Base-by-base conservation (phyloP, 139 green algal genomes). In the Volvox reticuliferus region DNA sequence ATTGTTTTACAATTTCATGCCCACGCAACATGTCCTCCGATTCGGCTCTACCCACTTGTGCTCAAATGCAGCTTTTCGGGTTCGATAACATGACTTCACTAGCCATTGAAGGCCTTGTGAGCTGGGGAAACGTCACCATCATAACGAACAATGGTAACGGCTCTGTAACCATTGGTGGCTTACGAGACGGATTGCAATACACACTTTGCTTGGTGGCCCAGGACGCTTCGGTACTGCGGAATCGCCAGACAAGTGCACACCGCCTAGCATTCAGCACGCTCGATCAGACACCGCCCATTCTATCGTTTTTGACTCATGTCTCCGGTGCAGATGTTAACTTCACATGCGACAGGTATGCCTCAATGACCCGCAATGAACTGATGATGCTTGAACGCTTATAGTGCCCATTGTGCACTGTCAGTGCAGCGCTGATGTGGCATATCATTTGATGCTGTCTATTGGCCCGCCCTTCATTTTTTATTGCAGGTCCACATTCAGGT, bases 201-300 rank as follows among this genome's bases (percentile, higher is more conserved):
- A 86, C 75, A 12, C 55, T 93, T 3, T 95, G 93, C 82, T n/a
- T 91, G 26, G 79, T 93, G 5, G 93, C 93, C 67, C 37, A 89
- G 44, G 93, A 95, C 73, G 77, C 79, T 16, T 93, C 91, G 0
- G 35, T 32, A 21, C 80, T 79, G 68, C 87, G 75, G 19, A 95
- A 95, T 84, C 89, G 75, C 12, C 91, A 94, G 89, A 2, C 65
- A 32, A 30, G n/a, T 9, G n/a, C 55, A 0, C 67, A 65, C 37
- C 73, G 35, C 14, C 32, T 93, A 17, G 26, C 32, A 55, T 94
- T 95, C 36, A 79, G 2, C 26, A 94, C 92, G 0, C 68, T 77
- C 1, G 92, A 94, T 62, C 81, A 37, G 36, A 88, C 88, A 21
- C 79, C 67, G 2, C 79, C 79, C 12, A 32, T 21, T 26, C 77